Conservation (phyloP, 805 yeast species). For the Dipodascus geniculatus region DNA sequence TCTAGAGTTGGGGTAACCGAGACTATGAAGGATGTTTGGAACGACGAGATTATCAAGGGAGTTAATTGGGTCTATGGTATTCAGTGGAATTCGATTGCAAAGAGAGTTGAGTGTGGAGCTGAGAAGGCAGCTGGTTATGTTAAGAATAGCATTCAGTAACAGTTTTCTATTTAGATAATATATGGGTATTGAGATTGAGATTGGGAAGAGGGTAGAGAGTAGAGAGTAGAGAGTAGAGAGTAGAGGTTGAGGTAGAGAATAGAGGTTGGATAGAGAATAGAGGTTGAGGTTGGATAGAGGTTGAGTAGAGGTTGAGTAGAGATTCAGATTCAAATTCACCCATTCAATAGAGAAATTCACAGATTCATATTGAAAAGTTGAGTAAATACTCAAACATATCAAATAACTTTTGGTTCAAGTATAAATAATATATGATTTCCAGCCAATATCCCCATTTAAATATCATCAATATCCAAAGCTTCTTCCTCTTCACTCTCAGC, state of each 20-base stretch:
- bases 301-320: no score
- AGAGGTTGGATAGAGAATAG: no score
- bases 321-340: no score
- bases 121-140: slow-evolving; percentile 1
- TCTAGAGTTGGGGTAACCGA: slow-evolving; percentile 39
- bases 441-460: no score
- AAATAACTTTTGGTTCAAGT: no score
- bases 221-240: no score
- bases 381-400: no score
- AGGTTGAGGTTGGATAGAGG: no score
- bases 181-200: neutral
- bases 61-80: slow-evolving; percentile 48
- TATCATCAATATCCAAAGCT: slow-evolving; percentile 89
- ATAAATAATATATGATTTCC: no score
- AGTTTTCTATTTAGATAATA: neutral
- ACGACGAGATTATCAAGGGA: slow-evolving; percentile 51
- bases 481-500: slow-evolving; percentile 65
- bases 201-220: slow-evolving; percentile 10
- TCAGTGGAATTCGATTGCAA: slow-evolving; percentile 1
- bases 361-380: no score
- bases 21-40: slow-evolving; percentile 70
- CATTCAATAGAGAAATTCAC: no score
- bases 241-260: no score
- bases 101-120: neutral
- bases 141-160: neutral